Evolutionary conservation across 1,284 basidiomycete genomes (phyloP), one percentile per base, ranked within the genome.

Genomic region (Jaminaea rosea): DNA sequence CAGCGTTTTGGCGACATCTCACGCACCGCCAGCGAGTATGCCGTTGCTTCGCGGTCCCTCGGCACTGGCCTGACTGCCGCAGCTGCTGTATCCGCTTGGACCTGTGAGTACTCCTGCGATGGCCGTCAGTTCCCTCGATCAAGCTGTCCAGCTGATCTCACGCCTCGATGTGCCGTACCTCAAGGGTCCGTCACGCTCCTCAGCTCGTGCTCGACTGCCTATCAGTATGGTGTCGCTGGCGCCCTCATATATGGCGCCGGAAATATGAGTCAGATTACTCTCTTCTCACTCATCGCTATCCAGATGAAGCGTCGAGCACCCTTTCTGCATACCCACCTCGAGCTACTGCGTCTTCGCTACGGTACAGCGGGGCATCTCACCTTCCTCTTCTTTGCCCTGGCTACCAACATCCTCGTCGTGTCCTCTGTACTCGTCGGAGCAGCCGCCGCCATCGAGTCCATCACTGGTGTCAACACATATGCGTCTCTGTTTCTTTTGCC

Each of bases 381-480:
- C 10, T 63, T 67, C 46, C 55, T 67, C 41, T 64, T 68, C 51
- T 68, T 66, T 31, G 63, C 64, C 4, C 54, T 68, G 13, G 64
- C 65, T 8, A 67, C 63, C 52, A 68, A 68, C 53, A 66, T 68
- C 29, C 51, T 68, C 29, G 66, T 68, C n/a, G 64, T 60, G 44
- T 50, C 50, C 23, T 60, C 60, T 5, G 56, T 68, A 2, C 53
- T 67, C 17, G 49, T 67, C 21, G 66, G 62, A n/a, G 61, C 58
- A 11, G 53, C 62, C 1, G 62, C 66, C 3, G 61, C 64, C 27
- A 61, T 68, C 54, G 62, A 62, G 50, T 42, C 58, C 41, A 66
- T 68, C 50, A 64, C 66, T 6, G 66, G 64, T 2, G 56, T 67
- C 46, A 63, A 64, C 52, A 28, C 56, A 13, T 66, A 65, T 44